Evolutionary conservation across 768 basidiomycete genomes (phyloP).

Genomic region (Pleurotus platypus): DNA sequence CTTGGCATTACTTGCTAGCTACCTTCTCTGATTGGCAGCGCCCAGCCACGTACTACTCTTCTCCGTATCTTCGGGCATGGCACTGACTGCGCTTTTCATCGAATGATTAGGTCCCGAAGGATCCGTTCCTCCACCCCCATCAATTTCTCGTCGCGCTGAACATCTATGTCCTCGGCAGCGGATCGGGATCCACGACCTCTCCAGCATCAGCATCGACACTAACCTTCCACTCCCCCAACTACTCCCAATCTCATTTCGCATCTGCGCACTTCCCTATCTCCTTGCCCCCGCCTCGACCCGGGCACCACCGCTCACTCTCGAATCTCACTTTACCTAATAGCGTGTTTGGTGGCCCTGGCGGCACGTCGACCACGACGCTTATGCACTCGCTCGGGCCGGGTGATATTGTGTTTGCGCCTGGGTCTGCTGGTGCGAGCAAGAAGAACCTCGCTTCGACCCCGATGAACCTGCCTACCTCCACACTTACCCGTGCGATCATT

Average conservation of each 20-base stretch:
- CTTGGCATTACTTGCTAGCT: background rate
- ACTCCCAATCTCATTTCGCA: slow-evolving; percentile 3
- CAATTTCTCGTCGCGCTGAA: slow-evolving; percentile 50
- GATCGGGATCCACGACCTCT: slow-evolving; percentile 16
- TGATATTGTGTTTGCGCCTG: slow-evolving; percentile 10
- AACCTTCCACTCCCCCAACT: slow-evolving; percentile 19
- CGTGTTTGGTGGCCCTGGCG: background rate
- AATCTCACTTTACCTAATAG: slow-evolving; percentile 11
- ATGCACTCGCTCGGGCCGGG: background rate
- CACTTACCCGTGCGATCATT: slow-evolving; percentile 11
- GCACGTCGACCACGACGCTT: background rate
- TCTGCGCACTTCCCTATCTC: background rate
- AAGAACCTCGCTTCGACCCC: background rate
- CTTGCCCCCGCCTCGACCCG: slow-evolving; percentile 3
- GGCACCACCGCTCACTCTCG: slow-evolving; percentile 13
- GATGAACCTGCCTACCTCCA: background rate
- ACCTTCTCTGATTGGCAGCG: background rate
- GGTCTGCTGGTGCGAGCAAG: slow-evolving; percentile 18
- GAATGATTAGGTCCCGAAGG: slow-evolving; percentile 49
- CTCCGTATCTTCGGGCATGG: too few species aligned
- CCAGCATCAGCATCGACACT: slow-evolving; percentile 14
- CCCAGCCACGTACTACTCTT: background rate
- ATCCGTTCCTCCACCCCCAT: slow-evolving; percentile 73
- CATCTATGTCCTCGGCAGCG: slow-evolving; percentile 24
- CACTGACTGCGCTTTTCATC: background rate